These are phyloP conservation scores for Hemisphaericaspora subhashii DNA, from an alignment of 1,139 yeast species.

Conservation along the genomic window DNA sequence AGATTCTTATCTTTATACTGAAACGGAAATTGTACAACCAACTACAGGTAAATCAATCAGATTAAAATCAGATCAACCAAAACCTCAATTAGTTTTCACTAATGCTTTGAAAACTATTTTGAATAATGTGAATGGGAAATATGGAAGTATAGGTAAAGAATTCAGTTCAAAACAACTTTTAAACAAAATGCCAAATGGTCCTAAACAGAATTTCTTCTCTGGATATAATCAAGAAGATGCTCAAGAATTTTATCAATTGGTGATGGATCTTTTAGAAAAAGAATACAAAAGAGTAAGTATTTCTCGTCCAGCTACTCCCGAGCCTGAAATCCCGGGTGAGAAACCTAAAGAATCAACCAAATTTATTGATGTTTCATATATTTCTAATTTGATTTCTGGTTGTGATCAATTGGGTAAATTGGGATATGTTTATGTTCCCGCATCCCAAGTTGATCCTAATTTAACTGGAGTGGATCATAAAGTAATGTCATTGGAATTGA, in stretches of 20 bases:
- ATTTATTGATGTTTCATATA: conserved; percentile 23
- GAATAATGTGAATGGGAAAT: conserved; percentile 55
- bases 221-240: conserved; percentile 95
- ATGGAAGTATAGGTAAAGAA: conserved; percentile 55
- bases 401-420: conserved; percentile 52
- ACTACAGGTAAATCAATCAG: conserved; percentile 22
- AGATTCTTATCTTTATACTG: conserved; percentile 40
- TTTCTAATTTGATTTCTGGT: conserved; percentile 38
- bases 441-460: conserved; percentile 72
- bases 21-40: conserved; percentile 22
- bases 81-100: conserved; percentile 47
- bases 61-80: conserved; percentile 24
- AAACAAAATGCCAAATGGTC: conserved; percentile 75
- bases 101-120: conserved; percentile 51
- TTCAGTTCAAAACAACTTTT: conserved; percentile 67
- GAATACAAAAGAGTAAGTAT: conserved; percentile 43
- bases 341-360: conserved; percentile 12
- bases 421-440: conserved; percentile 70
- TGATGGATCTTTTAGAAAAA: conserved; percentile 69
- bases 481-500: conserved; percentile 53
- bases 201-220: conserved; percentile 69
- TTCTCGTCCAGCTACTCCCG: conserved; percentile 21
- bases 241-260: conserved; percentile 86
- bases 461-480: conserved; percentile 36
- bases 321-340: conserved; percentile 19